These are phyloP conservation scores for Macroventuria anomochaeta DNA, from an alignment of 2,329 filamentous ascomycete species.

Conservation along the genomic window DNA sequence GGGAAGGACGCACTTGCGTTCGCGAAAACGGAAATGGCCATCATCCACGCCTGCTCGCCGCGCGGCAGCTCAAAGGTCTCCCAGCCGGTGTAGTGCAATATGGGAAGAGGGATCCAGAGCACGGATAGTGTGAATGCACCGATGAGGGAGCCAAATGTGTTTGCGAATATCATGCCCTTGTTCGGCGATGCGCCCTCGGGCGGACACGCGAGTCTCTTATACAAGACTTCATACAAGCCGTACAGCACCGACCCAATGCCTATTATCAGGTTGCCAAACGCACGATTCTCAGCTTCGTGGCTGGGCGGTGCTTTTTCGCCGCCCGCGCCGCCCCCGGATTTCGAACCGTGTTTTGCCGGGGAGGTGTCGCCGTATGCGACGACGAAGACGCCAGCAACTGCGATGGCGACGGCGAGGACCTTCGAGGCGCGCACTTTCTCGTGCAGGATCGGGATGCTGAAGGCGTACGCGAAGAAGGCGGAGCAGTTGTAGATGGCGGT, in stretches of 20 bases:
- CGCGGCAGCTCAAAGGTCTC: slow-evolving; percentile 84
- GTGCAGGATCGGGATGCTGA: slow-evolving; percentile 86
- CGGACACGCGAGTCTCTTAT: slow-evolving; percentile 91
- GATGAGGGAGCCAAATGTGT: slow-evolving; percentile 86
- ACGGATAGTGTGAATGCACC: slow-evolving; percentile 84
- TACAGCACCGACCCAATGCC: slow-evolving; percentile 90
- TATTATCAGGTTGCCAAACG: slow-evolving; percentile 89
- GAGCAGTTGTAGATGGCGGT: slow-evolving; percentile 99
- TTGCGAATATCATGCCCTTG: slow-evolving; percentile 96
- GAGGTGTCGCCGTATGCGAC: slow-evolving; percentile 86
- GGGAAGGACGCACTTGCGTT: slow-evolving; percentile 72
- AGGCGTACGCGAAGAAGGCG: slow-evolving; percentile 97
- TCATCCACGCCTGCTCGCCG: slow-evolving; percentile 78
- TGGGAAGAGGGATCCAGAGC: slow-evolving; percentile 88
- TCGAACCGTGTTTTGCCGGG: slow-evolving; percentile 61
- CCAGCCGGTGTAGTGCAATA: slow-evolving; percentile 78
- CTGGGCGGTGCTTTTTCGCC: slow-evolving; percentile 55
- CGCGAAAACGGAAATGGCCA: slow-evolving; percentile 79
- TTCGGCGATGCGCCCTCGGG: slow-evolving; percentile 83
- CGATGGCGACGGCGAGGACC: slow-evolving; percentile 82
- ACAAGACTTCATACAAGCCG: slow-evolving; percentile 95
- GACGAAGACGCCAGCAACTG: slow-evolving; percentile 88
- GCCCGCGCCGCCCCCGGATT: slow-evolving; percentile 62
- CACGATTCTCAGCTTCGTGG: slow-evolving; percentile 68
- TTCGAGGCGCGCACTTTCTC: slow-evolving; percentile 87